Evolutionary conservation across 2,329 filamentous ascomycete genomes (phyloP), one percentile per base, ranked within the genome.

Genomic region (Fusarium equiseti): DNA sequence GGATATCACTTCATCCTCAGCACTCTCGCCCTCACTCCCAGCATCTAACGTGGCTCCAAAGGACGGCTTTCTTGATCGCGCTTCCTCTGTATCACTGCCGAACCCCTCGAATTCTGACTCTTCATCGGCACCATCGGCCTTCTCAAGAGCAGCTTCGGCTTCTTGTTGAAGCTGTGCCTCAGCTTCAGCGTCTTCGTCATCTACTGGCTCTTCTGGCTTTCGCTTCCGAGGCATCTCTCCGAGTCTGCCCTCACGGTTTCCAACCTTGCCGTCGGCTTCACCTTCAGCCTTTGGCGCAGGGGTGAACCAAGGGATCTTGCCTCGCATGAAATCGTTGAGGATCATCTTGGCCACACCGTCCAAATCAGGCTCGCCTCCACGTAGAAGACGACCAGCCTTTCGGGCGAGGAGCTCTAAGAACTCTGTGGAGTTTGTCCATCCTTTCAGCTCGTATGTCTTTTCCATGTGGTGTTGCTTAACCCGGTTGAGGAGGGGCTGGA

Each of bases 261-360:
- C 88, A n/a, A 91, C 82, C 40, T 80, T 82, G 32, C 83, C 83
- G 13, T 82, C 81, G 16, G 82, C 84, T 32, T 86, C 86, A 9
- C 83, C 83, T 12, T 88, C 86, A 5, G 83, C 82, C 16, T 82
- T 84, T 3, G 95, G 94, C 12, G 94, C 91, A 11, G 94, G 90
- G 1, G 93, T 96, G 77, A 94, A 99, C 96, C 97, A 99, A 2
- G 96, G 96, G 27, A 98, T 93, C 82, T 95, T 98, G 60, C 96
- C 96, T 70, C 96, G 86, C 77, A 98, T 89, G 79, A 98, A 99
- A 78, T 99, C 96, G 76, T 97, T 98, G 64, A 99, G 83, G 1
- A 99, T 92, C 90, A 97, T 97, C 81, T 97, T 97, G 2, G 96
- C 96, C 50, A 97, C 94, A 75, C 95, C 94, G 75, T 98, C 95